Conservation (phyloP, 2,329 filamentous ascomycete genomes). For the Ampelomyces quisqualis region DNA sequence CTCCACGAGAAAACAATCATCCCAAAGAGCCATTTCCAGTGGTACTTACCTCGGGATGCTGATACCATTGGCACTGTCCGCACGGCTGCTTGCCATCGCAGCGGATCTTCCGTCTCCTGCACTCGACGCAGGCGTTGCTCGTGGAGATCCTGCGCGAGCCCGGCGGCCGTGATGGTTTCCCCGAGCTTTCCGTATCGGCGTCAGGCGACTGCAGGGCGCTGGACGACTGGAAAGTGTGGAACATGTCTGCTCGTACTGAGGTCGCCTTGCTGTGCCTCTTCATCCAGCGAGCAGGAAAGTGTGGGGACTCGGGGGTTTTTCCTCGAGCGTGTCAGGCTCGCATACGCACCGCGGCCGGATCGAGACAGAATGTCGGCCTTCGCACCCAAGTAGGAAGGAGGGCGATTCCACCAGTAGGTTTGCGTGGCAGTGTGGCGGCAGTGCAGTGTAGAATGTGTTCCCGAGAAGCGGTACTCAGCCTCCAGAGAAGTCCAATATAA, state of each 20-base stretch:
- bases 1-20: background rate
- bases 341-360: conserved; percentile 11
- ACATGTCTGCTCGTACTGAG: conserved; percentile 36
- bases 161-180: conserved; percentile 40
- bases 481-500: conserved; percentile 19
- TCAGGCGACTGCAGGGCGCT: conserved; percentile 35
- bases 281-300: background rate
- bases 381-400: conserved; percentile 7
- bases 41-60: conserved; percentile 62
- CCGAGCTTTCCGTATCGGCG: conserved; percentile 36
- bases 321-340: conserved; percentile 7
- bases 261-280: background rate
- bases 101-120: conserved; percentile 78
- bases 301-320: conserved; percentile 6
- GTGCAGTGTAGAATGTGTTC: conserved; percentile 7
- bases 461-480: conserved; percentile 15
- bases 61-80: conserved; percentile 78
- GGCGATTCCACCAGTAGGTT: background rate
- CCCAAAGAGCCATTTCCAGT: background rate
- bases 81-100: conserved; percentile 82
- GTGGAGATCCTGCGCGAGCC: conserved; percentile 51
- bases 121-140: conserved; percentile 69
- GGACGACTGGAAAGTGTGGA: conserved; percentile 49
- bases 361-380: conserved; percentile 10
- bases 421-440: too few species aligned